Conservation (phyloP, 192 early-diverging fungal species). For the Pilobolus umbonatus region DNA sequence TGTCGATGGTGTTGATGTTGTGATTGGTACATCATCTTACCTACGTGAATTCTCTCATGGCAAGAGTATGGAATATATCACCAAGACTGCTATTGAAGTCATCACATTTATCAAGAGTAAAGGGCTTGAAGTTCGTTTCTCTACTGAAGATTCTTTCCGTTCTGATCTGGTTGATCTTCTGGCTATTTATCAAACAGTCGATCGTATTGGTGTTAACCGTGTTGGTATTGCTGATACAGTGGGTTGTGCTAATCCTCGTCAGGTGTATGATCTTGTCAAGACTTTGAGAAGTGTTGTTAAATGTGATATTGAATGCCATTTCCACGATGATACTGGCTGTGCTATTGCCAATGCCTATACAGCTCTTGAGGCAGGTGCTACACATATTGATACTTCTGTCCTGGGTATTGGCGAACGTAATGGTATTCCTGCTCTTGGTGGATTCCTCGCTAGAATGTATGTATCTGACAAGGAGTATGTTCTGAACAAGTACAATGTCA, state of each 20-base stretch:
- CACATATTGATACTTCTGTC: conserved; percentile 97
- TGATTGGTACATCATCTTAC: conserved; percentile 95
- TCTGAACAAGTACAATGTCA: conserved; percentile 89
- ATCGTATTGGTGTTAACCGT: conserved; percentile 96
- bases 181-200: conserved; percentile 91
- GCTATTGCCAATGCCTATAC: conserved; percentile 97
- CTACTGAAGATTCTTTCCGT: conserved; percentile 97
- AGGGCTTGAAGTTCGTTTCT: conserved; percentile 96
- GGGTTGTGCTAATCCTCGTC: conserved; percentile 95
- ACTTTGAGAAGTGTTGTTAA: conserved; percentile 92
- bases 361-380: conserved; percentile 96
- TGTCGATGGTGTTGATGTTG: conserved; percentile 94
- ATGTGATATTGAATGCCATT: conserved; percentile 99
- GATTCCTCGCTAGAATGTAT: conserved; percentile 96
- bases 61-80: conserved; percentile 98
- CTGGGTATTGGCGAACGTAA: conserved; percentile 99
- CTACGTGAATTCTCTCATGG: conserved; percentile 98
- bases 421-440: conserved; percentile 94
- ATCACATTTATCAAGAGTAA: conserved; percentile 93
- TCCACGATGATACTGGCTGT: conserved; percentile 99
- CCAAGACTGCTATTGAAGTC: conserved; percentile 92
- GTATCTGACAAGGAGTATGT: conserved; percentile 87
- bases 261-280: conserved; percentile 96
- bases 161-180: conserved; percentile 95
- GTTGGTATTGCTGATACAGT: conserved; percentile 99